These are phyloP conservation scores for Phytophthora ramorum DNA, from an alignment of 352 stramenopile species.

Conservation along the genomic window DNA sequence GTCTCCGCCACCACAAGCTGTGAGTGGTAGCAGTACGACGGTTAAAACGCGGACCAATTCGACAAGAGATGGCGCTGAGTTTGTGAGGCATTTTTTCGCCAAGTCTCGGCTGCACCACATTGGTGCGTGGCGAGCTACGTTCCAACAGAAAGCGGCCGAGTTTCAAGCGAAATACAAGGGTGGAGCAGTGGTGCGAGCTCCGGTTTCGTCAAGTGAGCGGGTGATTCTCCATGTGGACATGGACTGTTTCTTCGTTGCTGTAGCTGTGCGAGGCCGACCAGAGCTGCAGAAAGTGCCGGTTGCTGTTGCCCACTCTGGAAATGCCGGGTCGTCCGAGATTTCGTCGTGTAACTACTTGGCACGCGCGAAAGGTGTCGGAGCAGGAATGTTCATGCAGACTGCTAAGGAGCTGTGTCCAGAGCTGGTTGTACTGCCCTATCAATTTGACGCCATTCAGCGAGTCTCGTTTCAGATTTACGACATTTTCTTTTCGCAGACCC, in stretches of 20 bases:
- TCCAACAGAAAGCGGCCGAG: slow-evolving; percentile 68
- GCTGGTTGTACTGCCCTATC: slow-evolving; percentile 94
- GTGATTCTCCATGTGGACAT: slow-evolving; percentile 97
- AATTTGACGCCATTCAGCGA: slow-evolving; percentile 92
- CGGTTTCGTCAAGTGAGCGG: slow-evolving; percentile 49
- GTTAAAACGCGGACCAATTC: slow-evolving; percentile 54
- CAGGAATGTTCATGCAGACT: slow-evolving; percentile 95
- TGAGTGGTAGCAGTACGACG: not conserved
- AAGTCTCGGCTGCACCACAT: slow-evolving; percentile 90
- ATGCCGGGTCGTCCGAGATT: slow-evolving; percentile 89
- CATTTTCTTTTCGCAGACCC: slow-evolving; percentile 90
- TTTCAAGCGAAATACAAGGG: slow-evolving; percentile 76
- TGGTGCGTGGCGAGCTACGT: slow-evolving; percentile 77
- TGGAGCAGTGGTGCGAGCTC: slow-evolving; percentile 36
- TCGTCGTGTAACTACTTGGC: slow-evolving; percentile 97
- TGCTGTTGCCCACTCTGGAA: slow-evolving; percentile 90
- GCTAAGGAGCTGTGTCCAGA: slow-evolving; percentile 93
- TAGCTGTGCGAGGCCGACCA: slow-evolving; percentile 87
- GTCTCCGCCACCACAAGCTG: not conserved
- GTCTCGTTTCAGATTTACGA: slow-evolving; percentile 94
- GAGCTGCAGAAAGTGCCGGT: slow-evolving; percentile 82
- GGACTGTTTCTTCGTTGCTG: slow-evolving; percentile 97
- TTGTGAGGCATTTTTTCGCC: slow-evolving; percentile 83
- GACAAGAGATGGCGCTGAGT: slow-evolving; percentile 73
- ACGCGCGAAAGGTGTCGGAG: slow-evolving; percentile 89